Evolutionary conservation across 306 rosid genomes (phyloP).

Genomic region (Hippophae tibetana): DNA sequence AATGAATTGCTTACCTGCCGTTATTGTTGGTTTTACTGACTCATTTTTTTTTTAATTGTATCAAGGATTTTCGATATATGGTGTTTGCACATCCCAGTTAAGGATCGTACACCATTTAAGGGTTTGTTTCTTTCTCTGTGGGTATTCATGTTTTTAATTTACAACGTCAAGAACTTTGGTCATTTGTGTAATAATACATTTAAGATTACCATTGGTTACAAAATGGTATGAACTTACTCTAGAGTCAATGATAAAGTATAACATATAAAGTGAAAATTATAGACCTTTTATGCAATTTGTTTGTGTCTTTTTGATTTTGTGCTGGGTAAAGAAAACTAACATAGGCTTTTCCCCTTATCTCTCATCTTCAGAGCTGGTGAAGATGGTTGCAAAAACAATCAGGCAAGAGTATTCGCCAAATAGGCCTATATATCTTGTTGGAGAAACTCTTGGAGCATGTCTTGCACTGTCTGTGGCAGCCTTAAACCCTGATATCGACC

Average conservation of each 20-base stretch:
- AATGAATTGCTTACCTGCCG: background rate
- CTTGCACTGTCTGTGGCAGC: slow-evolving; percentile 84
- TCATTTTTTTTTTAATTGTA: slow-evolving; percentile 15
- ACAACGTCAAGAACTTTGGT: background rate
- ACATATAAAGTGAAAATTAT: too few species aligned
- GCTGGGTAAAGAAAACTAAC: background rate
- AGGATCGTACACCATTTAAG: slow-evolving; percentile 63
- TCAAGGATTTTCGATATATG: slow-evolving; percentile 67
- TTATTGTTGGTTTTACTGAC: background rate
- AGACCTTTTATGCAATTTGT: too few species aligned
- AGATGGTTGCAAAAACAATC: slow-evolving; percentile 55
- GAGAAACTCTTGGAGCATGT: slow-evolving; percentile 84
- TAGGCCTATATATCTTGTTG: slow-evolving; percentile 77
- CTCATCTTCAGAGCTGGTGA: slow-evolving; percentile 50
- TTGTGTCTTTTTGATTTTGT: background rate
- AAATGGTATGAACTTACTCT: background rate
- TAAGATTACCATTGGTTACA: background rate
- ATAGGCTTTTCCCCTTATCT: slow-evolving; percentile 10
- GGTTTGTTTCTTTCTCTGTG: slow-evolving; percentile 25
- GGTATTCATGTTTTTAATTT: background rate
- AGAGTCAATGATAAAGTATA: too few species aligned
- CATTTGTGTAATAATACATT: slow-evolving; percentile 2
- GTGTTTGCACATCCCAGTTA: slow-evolving; percentile 87
- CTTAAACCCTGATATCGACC: slow-evolving; percentile 63
- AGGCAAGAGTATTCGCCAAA: slow-evolving; percentile 50